A percentile compares a stretch with the other conserved stretches of the same genome.
Conservation (phyloP, 306 rosid species). For the Dryas octopetala region DNA sequence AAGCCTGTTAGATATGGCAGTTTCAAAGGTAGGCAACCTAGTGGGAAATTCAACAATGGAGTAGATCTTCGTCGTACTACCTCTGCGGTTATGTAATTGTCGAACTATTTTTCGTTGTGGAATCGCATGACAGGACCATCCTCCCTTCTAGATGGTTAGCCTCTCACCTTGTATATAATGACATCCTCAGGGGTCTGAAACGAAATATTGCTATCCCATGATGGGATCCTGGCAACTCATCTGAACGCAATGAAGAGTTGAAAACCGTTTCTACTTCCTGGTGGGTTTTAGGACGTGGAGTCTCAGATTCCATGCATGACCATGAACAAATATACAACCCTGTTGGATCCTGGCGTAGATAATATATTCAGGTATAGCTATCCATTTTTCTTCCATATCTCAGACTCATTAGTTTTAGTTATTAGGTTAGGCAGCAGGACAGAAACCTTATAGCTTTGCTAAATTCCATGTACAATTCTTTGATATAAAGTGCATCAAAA, state of each 20-base stretch:
- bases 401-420: slow-evolving; percentile 35
- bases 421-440: slow-evolving; percentile 44
- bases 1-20: slow-evolving; percentile 76
- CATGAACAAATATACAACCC: slow-evolving; percentile 42
- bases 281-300: slow-evolving; percentile 32
- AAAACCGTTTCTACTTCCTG: slow-evolving; percentile 13
- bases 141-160: slow-evolving; percentile 27
- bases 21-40: slow-evolving; percentile 63
- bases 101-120: slow-evolving; percentile 14
- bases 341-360: slow-evolving; percentile 35
- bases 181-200: slow-evolving; percentile 34
- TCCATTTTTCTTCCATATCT: slow-evolving; percentile 21
- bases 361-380: slow-evolving; percentile 44
- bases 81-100: slow-evolving; percentile 70
- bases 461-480: slow-evolving; percentile 52
- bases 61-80: slow-evolving; percentile 78
- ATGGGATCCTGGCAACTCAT: slow-evolving; percentile 38
- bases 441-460: slow-evolving; percentile 38
- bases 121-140: slow-evolving; percentile 17
- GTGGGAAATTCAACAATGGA: slow-evolving; percentile 67
- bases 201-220: slow-evolving; percentile 20
- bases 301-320: slow-evolving; percentile 31
- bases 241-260: slow-evolving; percentile 27
- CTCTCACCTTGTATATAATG: slow-evolving; percentile 43
- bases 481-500: slow-evolving; percentile 47